Percentiles rank a stretch among this genome's conserved stretches.
These are phyloP conservation scores for Penicillium taxi DNA, from an alignment of 495 filamentous ascomycete species.

Conservation along the genomic window DNA sequence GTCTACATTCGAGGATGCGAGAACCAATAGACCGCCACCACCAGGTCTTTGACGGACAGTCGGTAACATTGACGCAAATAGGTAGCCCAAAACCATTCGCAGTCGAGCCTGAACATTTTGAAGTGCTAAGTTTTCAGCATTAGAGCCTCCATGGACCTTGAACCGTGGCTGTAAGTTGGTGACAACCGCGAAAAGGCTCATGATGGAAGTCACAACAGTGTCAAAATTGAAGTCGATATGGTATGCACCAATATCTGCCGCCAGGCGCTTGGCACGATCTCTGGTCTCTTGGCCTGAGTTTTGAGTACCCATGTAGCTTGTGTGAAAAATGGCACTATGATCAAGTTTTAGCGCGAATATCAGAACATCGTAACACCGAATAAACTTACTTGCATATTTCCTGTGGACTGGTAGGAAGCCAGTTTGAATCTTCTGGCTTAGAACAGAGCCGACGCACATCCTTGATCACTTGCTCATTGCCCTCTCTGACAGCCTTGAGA, in stretches of 20 bases:
- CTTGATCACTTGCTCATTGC: constrained; percentile 60
- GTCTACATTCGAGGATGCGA: constrained; percentile 54
- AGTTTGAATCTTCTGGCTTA: constrained; percentile 44
- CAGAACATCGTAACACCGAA: no score
- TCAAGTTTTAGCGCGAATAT: no score
- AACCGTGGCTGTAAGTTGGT: constrained; percentile 56
- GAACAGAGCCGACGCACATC: constrained; percentile 58
- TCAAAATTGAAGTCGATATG: constrained; percentile 77
- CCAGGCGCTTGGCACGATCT: constrained; percentile 57
- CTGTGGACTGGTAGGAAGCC: constrained; percentile 46
- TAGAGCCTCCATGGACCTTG: constrained; percentile 57
- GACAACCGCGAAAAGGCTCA: constrained; percentile 45
- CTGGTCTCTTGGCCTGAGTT: constrained; percentile 68
- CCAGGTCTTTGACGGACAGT: constrained; percentile 44
- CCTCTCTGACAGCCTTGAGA: constrained; percentile 52
- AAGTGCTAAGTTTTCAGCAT: constrained; percentile 56
- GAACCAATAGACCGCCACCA: constrained; percentile 55
- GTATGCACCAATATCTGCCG: constrained; percentile 63
- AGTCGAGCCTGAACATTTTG: constrained; percentile 78
- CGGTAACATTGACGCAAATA: constrained; percentile 61
- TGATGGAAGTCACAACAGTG: constrained; percentile 47
- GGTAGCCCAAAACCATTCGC: constrained; percentile 74
- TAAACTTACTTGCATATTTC: constrained; percentile 48
- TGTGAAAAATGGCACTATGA: constrained; percentile 54
- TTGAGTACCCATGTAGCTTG: constrained; percentile 72